A percentile compares a stretch with the other conserved stretches of the same genome.
phyloP scores from a whole-genome alignment of 2,329 filamentous ascomycete species.

The Zopfia rhizophila region DNA sequence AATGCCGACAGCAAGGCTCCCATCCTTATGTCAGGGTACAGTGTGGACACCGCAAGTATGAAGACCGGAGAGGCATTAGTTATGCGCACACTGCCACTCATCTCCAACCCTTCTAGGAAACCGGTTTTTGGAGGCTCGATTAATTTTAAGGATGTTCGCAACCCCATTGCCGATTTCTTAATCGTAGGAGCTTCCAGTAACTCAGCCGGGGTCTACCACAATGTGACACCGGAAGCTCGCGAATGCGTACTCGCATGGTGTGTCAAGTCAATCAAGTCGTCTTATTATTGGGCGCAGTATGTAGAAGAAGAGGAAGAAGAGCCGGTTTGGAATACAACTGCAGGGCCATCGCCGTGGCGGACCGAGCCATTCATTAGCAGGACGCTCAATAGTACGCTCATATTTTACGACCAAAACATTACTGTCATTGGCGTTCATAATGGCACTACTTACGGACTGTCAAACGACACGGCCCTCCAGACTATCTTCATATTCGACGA shows the following conservation, averaged over 20 bases:
- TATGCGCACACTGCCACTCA: conserved; percentile 23
- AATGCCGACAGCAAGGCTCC: conserved; percentile 25
- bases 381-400: too few species aligned
- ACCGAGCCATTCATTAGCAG: background rate
- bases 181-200: conserved; percentile 22
- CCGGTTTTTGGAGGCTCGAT: conserved; percentile 29
- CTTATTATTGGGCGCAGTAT: conserved; percentile 29
- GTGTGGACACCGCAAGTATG: background rate
- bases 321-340: conserved; percentile 13
- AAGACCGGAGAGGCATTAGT: conserved; percentile 34
- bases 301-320: conserved; percentile 25
- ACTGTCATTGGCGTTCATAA: conserved; percentile 2
- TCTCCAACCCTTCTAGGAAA: background rate
- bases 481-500: conserved; percentile 17
- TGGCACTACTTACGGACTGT: conserved; percentile 7
- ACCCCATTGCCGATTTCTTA: conserved; percentile 29
- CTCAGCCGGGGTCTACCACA: conserved; percentile 17
- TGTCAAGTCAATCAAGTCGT: conserved; percentile 36
- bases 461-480: conserved; percentile 8
- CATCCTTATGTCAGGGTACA: conserved; percentile 33
- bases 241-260: conserved; percentile 42
- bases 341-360: conserved; percentile 26
- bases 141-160: conserved; percentile 28
- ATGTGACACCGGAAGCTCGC: conserved; percentile 19
- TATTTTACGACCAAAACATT: conserved; percentile 16